Evolutionary conservation across 2,329 filamentous ascomycete species (phyloP), one percentile per base, ranked within the genome.

Genomic region (Zasmidium angulare): DNA sequence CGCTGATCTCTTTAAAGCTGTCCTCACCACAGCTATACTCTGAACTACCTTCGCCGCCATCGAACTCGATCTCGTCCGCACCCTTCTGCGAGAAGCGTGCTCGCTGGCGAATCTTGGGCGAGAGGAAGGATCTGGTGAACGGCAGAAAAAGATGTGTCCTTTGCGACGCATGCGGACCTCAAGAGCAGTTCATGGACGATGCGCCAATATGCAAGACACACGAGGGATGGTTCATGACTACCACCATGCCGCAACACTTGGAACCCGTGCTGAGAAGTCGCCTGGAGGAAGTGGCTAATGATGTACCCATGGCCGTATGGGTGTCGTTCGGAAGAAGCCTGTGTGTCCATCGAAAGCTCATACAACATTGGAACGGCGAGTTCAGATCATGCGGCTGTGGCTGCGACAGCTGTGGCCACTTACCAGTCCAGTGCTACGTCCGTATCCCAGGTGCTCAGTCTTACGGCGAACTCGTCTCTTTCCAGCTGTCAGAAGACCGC

Each of bases 1-100:
- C 67, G 23, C 65, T 73, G 20, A 65, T 78, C 9, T 69, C 77
- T 2, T 68, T 78, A 10, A 75, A 75, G 48, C 71, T 79, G 46
- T 69, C 72, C 4, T 68, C 72, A 50, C 66, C 64, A 11, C 57
- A 63, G 11, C 61, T 78, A 26, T 71, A 74, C 64, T 60, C 64
- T 47, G 56, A 55, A 9, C 61, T 63, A 21, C 63, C 61, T 3
- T 36, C 56, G 1, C 64, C 67, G 11, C 49, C 60, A 2, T 43
- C 20, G n/a, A 53, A 63, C 22, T 65, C 63, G 55, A 26, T 66
- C 31, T 62, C 67, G 20, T 55, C 31, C 7, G 63, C 66, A 14
- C 50, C 61, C n/a, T 49, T 56, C 17, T 72, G 69, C 63, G 66
- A 71, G 46, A 62, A 58, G 46, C 54, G 50, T 21, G 69, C 69